Evolutionary conservation across 768 basidiomycete genomes (phyloP).

Genomic region (Suillus subalutaceus): DNA sequence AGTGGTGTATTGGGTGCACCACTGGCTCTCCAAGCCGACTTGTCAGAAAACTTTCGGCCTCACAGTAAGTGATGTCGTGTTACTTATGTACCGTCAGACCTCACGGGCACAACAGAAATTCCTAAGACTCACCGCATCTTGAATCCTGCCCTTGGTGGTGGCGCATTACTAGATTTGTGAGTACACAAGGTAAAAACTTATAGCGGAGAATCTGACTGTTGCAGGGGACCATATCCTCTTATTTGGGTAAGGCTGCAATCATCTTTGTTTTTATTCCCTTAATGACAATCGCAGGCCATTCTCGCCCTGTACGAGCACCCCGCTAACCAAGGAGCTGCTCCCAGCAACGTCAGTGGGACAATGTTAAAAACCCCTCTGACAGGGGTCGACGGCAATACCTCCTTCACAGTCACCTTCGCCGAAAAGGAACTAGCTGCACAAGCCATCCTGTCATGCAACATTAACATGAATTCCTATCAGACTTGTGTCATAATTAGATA

Average conservation of each 20-base stretch:
- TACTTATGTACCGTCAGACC: neutral
- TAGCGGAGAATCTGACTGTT: conserved; percentile 11
- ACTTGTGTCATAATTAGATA: conserved; percentile 73
- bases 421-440: conserved; percentile 58
- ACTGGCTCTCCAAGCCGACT: conserved; percentile 70
- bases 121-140: conserved; percentile 75
- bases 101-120: conserved; percentile 45
- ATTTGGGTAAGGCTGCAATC: conserved; percentile 59
- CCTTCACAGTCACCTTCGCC: conserved; percentile 71
- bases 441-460: conserved; percentile 72
- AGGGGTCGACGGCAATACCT: conserved; percentile 77
- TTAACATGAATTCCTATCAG: conserved; percentile 49
- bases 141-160: conserved; percentile 80
- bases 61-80: conserved; percentile 45
- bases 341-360: conserved; percentile 61
- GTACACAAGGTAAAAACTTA: conserved; percentile 26
- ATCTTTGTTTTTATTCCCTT: neutral
- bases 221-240: conserved; percentile 79
- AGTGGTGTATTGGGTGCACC: conserved; percentile 68
- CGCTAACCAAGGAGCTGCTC: conserved; percentile 60
- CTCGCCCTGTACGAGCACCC: conserved; percentile 80
- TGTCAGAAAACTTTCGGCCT: conserved; percentile 71
- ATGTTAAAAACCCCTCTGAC: conserved; percentile 82
- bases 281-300: conserved; percentile 55
- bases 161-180: conserved; percentile 82